Conservation (phyloP, 2,329 filamentous ascomycete genomes). For the Pseudophaeomoniella oleicola region DNA sequence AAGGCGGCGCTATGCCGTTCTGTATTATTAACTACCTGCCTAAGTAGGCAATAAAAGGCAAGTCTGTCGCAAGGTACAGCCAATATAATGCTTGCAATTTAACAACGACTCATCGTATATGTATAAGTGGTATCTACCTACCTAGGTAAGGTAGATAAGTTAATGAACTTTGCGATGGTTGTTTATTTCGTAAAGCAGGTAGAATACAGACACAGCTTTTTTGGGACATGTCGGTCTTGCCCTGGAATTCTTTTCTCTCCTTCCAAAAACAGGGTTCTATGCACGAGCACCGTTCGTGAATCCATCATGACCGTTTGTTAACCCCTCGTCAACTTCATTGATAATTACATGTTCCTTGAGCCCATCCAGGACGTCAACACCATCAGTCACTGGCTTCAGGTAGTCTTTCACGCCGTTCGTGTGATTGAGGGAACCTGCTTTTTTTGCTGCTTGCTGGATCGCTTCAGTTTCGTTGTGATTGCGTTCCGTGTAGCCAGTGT, state of each 20-base stretch:
- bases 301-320: constrained; percentile 9
- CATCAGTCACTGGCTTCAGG: constrained; percentile 1
- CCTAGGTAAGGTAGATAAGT: too few relatives aligned
- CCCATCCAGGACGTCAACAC: constrained; percentile 5
- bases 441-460: constrained; percentile 8
- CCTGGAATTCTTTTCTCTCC: background rate
- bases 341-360: constrained; percentile 11
- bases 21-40: too few relatives aligned
- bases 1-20: too few relatives aligned
- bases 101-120: too few relatives aligned
- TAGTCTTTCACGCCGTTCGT: constrained; percentile 5
- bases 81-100: too few relatives aligned
- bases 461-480: constrained; percentile 12
- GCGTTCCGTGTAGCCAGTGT: constrained; percentile 47
- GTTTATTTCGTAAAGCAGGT: too few relatives aligned
- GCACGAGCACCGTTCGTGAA: constrained; percentile 8
- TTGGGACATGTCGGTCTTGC: too few relatives aligned
- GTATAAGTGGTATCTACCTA: too few relatives aligned
- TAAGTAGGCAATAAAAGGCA: too few relatives aligned
- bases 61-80: too few relatives aligned
- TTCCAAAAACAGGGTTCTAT: background rate
- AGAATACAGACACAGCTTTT: too few relatives aligned
- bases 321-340: constrained; percentile 7
- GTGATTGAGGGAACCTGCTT: constrained; percentile 10
- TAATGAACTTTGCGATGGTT: too few relatives aligned